phyloP scores from a whole-genome alignment of 768 basidiomycete genomes.

The Termitomyces sp. region DNA sequence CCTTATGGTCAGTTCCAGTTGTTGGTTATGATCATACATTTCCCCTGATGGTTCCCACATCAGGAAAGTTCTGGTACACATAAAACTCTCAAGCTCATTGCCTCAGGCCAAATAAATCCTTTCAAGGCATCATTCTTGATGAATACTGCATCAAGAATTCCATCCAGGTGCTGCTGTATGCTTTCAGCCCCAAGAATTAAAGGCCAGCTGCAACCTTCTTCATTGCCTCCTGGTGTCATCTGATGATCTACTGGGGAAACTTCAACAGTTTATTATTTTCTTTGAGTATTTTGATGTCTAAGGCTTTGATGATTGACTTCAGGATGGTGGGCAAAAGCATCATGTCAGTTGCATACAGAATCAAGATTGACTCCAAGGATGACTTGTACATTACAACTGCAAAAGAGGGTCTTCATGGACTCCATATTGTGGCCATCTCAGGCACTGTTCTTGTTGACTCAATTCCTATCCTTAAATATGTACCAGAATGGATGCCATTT shows the following conservation, averaged over 20 bases:
- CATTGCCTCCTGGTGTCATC: slow-evolving; percentile 16
- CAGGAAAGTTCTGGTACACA: slow-evolving; percentile 7
- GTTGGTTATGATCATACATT: too few species aligned
- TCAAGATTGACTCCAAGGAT: slow-evolving; percentile 23
- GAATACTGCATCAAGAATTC: slow-evolving; percentile 21
- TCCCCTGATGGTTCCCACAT: not conserved
- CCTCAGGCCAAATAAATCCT: not conserved
- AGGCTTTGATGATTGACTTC: not conserved
- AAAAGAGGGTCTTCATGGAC: slow-evolving; percentile 23
- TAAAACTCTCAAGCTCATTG: not conserved
- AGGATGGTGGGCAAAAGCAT: slow-evolving; percentile 22
- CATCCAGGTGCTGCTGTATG: slow-evolving; percentile 14
- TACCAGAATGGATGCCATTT: slow-evolving; percentile 34
- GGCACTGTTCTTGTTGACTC: slow-evolving; percentile 31
- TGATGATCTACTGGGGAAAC: slow-evolving; percentile 9
- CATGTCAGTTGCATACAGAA: slow-evolving; percentile 30
- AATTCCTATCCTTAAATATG: slow-evolving; percentile 25
- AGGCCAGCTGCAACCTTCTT: slow-evolving; percentile 19
- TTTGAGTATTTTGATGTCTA: not conserved
- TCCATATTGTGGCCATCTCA: slow-evolving; percentile 23
- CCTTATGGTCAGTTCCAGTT: slow-evolving; percentile 10
- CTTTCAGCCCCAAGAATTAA: slow-evolving; percentile 19
- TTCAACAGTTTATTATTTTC: slow-evolving; percentile 10
- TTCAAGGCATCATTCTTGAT: slow-evolving; percentile 20
- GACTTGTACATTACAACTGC: slow-evolving; percentile 32